Conservation (phyloP, 169 alveolate species). For the Plasmodium adleri region DNA sequence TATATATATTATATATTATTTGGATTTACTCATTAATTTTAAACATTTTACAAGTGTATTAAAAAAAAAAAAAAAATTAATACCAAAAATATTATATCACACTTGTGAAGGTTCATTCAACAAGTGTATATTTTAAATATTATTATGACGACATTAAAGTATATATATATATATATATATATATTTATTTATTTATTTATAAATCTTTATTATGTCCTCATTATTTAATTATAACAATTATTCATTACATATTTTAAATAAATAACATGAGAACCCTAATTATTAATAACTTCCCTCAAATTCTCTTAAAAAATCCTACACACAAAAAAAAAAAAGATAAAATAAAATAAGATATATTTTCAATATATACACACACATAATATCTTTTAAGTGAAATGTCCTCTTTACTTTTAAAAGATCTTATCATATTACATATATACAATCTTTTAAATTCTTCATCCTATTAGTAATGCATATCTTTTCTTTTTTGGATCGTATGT, state of each 20-base stretch:
- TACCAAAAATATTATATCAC: too few relatives aligned
- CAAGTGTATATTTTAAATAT: too few relatives aligned
- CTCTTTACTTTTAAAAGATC: slow-evolving; percentile 3
- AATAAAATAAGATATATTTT: neutral
- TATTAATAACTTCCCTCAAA: slow-evolving; percentile 22
- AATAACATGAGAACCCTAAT: neutral
- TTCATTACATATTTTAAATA: neutral
- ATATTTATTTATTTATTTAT: too few relatives aligned
- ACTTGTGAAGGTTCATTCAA: too few relatives aligned
- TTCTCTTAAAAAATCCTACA: slow-evolving; percentile 25
- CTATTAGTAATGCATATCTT: slow-evolving; percentile 53
- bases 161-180: too few relatives aligned
- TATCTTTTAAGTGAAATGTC: neutral
- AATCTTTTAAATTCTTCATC: slow-evolving; percentile 62
- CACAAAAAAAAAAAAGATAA: neutral
- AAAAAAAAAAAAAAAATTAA: too few relatives aligned
- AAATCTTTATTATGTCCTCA: too few relatives aligned
- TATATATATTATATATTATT: too few relatives aligned
- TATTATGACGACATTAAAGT: too few relatives aligned
- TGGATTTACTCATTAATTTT: too few relatives aligned
- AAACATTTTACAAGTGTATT: too few relatives aligned
- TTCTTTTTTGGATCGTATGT: slow-evolving; percentile 64
- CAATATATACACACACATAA: neutral
- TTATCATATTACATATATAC: slow-evolving; percentile 46
- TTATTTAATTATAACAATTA: neutral